phyloP scores from a whole-genome alignment of 139 green algal genomes.

The Auxenochlorella protothecoides region DNA sequence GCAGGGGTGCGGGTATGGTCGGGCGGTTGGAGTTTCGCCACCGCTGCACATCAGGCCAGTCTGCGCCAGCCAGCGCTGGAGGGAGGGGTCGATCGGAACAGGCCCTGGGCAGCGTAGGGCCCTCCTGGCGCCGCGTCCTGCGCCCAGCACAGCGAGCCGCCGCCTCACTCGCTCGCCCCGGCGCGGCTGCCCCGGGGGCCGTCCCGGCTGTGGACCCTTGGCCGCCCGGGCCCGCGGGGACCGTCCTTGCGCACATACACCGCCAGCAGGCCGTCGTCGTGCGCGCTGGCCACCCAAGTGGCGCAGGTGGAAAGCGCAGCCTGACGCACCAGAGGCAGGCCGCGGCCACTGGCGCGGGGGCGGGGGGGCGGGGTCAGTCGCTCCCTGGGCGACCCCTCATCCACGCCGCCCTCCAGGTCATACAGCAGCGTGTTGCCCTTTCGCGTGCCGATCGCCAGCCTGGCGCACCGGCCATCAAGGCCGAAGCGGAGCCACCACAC shows the following conservation, averaged over 20 bases:
- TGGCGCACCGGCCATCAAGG: slow-evolving; percentile 20
- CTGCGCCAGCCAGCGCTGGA: no score
- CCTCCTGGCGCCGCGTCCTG: no score
- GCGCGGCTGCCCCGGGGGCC: no score
- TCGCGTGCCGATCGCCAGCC: slow-evolving; percentile 50
- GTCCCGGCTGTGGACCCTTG: background rate
- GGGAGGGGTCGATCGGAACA: no score
- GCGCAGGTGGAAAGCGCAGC: slow-evolving; percentile 56
- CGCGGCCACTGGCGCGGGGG: no score
- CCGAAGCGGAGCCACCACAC: slow-evolving; percentile 70
- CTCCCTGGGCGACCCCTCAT: background rate
- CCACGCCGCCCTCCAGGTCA: slow-evolving; percentile 11
- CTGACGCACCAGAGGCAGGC: slow-evolving; percentile 41
- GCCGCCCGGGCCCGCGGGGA: no score
- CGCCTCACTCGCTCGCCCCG: no score
- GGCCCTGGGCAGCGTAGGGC: no score
- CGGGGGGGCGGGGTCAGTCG: background rate
- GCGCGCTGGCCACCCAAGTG: slow-evolving; percentile 35
- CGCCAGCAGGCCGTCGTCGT: slow-evolving; percentile 51
- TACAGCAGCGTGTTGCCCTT: slow-evolving; percentile 36
- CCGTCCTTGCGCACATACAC: slow-evolving; percentile 31
- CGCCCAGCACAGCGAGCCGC: no score
- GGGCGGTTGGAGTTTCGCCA: no score
- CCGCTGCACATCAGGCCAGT: no score
- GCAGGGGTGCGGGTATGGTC: no score